Evolutionary conservation across 2,329 filamentous ascomycete genomes (phyloP).

Genomic region (Penicillium brasilianum): DNA sequence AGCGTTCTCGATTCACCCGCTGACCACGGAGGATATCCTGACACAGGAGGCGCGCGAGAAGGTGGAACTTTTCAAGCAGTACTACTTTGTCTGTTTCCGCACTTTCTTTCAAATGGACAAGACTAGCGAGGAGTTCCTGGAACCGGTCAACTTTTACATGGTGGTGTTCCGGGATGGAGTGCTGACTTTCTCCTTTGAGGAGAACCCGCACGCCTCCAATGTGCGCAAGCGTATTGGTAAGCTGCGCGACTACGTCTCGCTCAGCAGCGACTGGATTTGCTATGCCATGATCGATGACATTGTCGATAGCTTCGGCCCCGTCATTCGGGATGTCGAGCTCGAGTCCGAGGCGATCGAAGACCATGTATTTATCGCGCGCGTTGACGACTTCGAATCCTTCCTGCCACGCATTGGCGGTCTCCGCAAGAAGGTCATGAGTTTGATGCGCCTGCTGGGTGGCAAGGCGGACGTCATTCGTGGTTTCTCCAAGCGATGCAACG

Average conservation of each 20-base stretch:
- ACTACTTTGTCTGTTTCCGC: constrained; percentile 97
- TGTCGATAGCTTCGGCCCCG: constrained; percentile 90
- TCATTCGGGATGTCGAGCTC: constrained; percentile 82
- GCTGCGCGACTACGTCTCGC: constrained; percentile 89
- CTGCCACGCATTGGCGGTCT: constrained; percentile 86
- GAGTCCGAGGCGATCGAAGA: constrained; percentile 95
- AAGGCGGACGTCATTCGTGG: constrained; percentile 98
- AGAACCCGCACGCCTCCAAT: constrained; percentile 83
- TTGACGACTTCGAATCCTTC: constrained; percentile 86
- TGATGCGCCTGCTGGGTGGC: constrained; percentile 90
- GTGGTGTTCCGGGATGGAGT: constrained; percentile 96
- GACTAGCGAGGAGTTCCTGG: constrained; percentile 79
- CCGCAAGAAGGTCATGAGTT: constrained; percentile 91
- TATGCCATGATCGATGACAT: constrained; percentile 99
- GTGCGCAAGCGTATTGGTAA: constrained; percentile 91
- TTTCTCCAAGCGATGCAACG: constrained; percentile 98
- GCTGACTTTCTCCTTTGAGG: constrained; percentile 89
- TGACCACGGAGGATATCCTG: constrained; percentile 95
- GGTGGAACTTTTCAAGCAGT: constrained; percentile 95
- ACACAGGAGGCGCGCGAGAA: constrained; percentile 97
- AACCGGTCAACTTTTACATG: constrained; percentile 95
- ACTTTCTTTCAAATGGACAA: constrained; percentile 87
- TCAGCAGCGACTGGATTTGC: constrained; percentile 98
- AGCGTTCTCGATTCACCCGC: constrained; percentile 91
- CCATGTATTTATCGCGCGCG: constrained; percentile 87